A percentile compares a stretch with the other conserved stretches of the same genome.
Evolutionary conservation across 2,329 filamentous ascomycete genomes (phyloP).

Genomic region (Xylariaceae sp.): DNA sequence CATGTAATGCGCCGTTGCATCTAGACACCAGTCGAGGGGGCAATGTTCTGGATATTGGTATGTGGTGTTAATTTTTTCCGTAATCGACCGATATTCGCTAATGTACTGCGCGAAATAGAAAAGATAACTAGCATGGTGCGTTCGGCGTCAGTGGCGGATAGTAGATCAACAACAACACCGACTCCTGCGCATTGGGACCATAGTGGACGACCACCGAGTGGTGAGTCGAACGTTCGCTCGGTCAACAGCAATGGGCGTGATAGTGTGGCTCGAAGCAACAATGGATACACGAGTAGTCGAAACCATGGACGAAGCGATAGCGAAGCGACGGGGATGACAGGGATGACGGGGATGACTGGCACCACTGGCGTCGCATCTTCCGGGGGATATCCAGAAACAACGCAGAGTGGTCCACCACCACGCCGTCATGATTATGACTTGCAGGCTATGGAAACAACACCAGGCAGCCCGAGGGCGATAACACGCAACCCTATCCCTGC

Average conservation of each 20-base stretch:
- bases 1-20: constrained; percentile 86
- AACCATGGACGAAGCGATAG: constrained; percentile 75
- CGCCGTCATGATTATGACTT: constrained; percentile 92
- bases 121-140: constrained; percentile 93
- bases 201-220: constrained; percentile 51
- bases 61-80: constrained; percentile 18
- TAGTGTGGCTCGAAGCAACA: constrained; percentile 33
- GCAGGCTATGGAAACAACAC: constrained; percentile 88
- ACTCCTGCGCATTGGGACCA: constrained; percentile 68
- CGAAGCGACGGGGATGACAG: constrained; percentile 57
- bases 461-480: constrained; percentile 67
- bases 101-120: constrained; percentile 52
- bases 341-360: not conserved
- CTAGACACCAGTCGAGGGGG: constrained; percentile 89
- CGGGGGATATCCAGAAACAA: constrained; percentile 73
- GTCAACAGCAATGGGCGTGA: constrained; percentile 23
- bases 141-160: constrained; percentile 68
- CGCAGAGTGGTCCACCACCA: constrained; percentile 62
- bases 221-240: constrained; percentile 31
- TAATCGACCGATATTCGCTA: constrained; percentile 7
- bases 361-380: constrained; percentile 56
- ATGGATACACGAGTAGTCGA: constrained; percentile 41
- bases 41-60: constrained; percentile 89
- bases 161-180: constrained; percentile 47
- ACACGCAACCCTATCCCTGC: constrained; percentile 84